Evolutionary conservation across 2,329 filamentous ascomycete species (phyloP).

Genomic region (Cladosporium sp.): DNA sequence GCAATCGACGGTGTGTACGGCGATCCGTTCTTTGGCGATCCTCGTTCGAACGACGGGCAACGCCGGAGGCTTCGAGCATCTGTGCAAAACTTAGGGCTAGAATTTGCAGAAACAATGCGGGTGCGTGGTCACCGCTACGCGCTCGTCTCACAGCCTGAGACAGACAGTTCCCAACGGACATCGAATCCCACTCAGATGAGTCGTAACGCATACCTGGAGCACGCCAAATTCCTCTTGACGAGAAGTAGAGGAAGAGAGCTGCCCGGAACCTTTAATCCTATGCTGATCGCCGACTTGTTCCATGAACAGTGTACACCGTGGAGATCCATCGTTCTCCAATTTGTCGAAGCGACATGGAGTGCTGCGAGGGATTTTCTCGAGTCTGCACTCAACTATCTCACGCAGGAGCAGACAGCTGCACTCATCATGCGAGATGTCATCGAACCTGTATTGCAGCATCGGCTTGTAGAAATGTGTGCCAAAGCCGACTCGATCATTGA

Average conservation of each 20-base stretch:
- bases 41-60: slow-evolving; percentile 24
- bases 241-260: slow-evolving; percentile 47
- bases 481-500: slow-evolving; percentile 45
- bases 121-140: slow-evolving; percentile 36
- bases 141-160: slow-evolving; percentile 24
- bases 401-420: slow-evolving; percentile 36
- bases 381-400: slow-evolving; percentile 34
- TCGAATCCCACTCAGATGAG: not conserved
- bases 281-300: slow-evolving; percentile 57
- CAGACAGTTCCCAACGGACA: not conserved
- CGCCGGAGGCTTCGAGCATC: slow-evolving; percentile 48
- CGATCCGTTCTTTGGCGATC: slow-evolving; percentile 46
- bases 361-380: slow-evolving; percentile 31
- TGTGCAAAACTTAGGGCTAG: slow-evolving; percentile 45
- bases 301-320: slow-evolving; percentile 56
- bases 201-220: slow-evolving; percentile 2
- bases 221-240: not conserved
- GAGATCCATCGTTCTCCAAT: slow-evolving; percentile 25
- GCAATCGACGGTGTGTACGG: slow-evolving; percentile 51
- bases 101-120: slow-evolving; percentile 43
- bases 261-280: slow-evolving; percentile 56
- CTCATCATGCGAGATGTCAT: slow-evolving; percentile 36
- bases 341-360: slow-evolving; percentile 24
- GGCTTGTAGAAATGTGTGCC: slow-evolving; percentile 33
- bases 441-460: slow-evolving; percentile 38